Evolutionary conservation across 257 asterid genomes (phyloP), one percentile per base, ranked within the genome.

Genomic region (Rubia yunnanensis): DNA sequence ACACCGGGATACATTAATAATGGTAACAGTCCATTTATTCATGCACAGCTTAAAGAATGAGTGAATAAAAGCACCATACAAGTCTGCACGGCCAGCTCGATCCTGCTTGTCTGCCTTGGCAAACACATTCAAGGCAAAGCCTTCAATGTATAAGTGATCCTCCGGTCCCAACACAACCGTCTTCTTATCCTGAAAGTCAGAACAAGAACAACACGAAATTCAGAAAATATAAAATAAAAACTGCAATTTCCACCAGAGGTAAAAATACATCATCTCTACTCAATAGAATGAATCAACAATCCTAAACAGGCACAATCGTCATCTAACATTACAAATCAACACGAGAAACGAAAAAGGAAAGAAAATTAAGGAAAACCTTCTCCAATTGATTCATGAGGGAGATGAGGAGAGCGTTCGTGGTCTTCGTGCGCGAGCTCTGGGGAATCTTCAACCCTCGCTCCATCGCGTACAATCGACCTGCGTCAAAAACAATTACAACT

Each of bases 391-490:
- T 88, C 80, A 94, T 90, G 63, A 90, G 89, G 63, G 99, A 90
- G 53, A 86, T 70, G 58, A 94, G 97, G 68, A 94, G 76, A 18
- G 92, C 68, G 73, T 74, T 85, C 64, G 96, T 90, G 65, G 83
- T 90, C 74, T 90, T 90, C 11, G 99, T 90, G 41, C 97, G 95
- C 73, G 81, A 91, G 53, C 72, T 81, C 71, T 84, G 83, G 8
- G 99, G 96, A 82, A 94, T 84, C 85, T 54, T 81, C 75, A 94
- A 66, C 17, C 99, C 99, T 73, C 89, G 86, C 67, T 94, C 99
- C 99, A 94, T 90, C 50, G 95, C 99, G 75, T 94, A 90, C 83
- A 94, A 78, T 68, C 99, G 88, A 82, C 97, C 97, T 94, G 79
- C 64, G 28, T 13, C 0, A 6, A 14, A 18, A 27, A 57, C n/a